Evolutionary conservation across 1,284 basidiomycete genomes (phyloP).

Genomic region (Rhodotorula sp.): DNA sequence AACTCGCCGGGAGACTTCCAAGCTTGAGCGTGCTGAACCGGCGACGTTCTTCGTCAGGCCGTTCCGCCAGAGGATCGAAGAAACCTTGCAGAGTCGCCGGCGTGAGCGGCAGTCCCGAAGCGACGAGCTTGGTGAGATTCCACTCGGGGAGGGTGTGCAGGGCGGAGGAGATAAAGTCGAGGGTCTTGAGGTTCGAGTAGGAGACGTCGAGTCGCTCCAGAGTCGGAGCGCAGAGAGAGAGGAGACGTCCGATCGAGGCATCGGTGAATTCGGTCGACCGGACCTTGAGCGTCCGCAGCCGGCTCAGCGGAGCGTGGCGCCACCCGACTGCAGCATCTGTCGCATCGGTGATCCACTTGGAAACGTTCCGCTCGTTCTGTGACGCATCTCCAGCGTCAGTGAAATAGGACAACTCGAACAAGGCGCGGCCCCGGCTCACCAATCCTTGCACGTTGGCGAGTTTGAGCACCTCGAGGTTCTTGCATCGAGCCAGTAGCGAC

Average conservation of each 20-base stretch:
- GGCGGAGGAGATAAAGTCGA: slow-evolving; percentile 41
- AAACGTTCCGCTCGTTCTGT: slow-evolving; percentile 37
- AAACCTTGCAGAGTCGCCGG: slow-evolving; percentile 36
- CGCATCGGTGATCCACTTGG: slow-evolving; percentile 29
- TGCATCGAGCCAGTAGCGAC: slow-evolving; percentile 36
- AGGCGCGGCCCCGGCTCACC: slow-evolving; percentile 11
- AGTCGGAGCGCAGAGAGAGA: slow-evolving; percentile 38
- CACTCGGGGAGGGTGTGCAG: slow-evolving; percentile 26
- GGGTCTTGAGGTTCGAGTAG: slow-evolving; percentile 36
- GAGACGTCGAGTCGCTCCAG: slow-evolving; percentile 44
- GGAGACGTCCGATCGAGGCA: slow-evolving; percentile 37
- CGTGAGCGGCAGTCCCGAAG: slow-evolving; percentile 40
- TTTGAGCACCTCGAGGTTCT: slow-evolving; percentile 41
- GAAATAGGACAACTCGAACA: background rate
- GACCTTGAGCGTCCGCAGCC: slow-evolving; percentile 41
- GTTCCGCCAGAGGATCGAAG: slow-evolving; percentile 30
- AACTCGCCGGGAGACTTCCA: slow-evolving; percentile 26
- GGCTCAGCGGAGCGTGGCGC: slow-evolving; percentile 37
- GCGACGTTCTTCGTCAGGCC: slow-evolving; percentile 13
- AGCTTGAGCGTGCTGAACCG: slow-evolving; percentile 39
- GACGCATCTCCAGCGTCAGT: background rate
- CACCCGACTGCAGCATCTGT: slow-evolving; percentile 21
- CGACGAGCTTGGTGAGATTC: slow-evolving; percentile 41
- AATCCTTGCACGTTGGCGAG: slow-evolving; percentile 37
- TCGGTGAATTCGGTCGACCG: slow-evolving; percentile 41